Base-by-base conservation (phyloP, 805 yeast genomes). In the Candida jianshihensis region DNA sequence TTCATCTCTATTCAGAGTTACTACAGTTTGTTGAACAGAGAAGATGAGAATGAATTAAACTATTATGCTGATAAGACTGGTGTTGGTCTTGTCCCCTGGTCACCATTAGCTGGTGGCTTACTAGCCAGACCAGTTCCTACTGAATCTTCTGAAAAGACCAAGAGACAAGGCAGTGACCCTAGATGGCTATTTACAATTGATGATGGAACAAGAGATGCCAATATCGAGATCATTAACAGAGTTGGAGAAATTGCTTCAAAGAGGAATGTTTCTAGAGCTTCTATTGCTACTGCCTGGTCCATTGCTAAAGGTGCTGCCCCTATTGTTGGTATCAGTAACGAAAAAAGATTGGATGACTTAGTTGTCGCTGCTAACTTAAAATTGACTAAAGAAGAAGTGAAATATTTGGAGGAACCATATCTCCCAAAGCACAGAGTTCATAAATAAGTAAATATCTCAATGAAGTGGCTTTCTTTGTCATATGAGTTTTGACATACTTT, bases 1-100 rank as follows among this genome's bases (percentile, higher is more conserved):
- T 76, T 77, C 44, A 64, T 76, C 34, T 60, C 70, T 24, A 69
- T 73, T 71, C 82, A 77, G 54, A 68, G 70, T 39, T 68, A 57
- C 49, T 71, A 75, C 52, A 73, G 72, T 47, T 57, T 75, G 37
- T 38, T 75, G 5, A 61, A 71, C 47, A 59, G 83, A 9, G 81
- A 76, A 49, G 81, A 75, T 40, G 83, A 77, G 49, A 55, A 74
- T n/a, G 82, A 77, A 48, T 58, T 77, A 67, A 68, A 64, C 42
- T 72, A 70, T 25, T 76, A 59, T 51, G 72, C 78, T 42, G 54
- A 66, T 16, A 58, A 56, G 28, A 66, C 68, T 17, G 68, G 68
- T 6, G 69, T 77, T 22, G 78, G 76, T 2, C 36, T 73, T n/a
- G 69, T 73, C 38, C 81, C 81, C 5, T 76, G 75, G 73, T 68